Percentiles rank a stretch among this genome's conserved stretches.
These are phyloP conservation scores for Lophiostoma macrostomum DNA, from an alignment of 495 filamentous ascomycete genomes.

Conservation along the genomic window DNA sequence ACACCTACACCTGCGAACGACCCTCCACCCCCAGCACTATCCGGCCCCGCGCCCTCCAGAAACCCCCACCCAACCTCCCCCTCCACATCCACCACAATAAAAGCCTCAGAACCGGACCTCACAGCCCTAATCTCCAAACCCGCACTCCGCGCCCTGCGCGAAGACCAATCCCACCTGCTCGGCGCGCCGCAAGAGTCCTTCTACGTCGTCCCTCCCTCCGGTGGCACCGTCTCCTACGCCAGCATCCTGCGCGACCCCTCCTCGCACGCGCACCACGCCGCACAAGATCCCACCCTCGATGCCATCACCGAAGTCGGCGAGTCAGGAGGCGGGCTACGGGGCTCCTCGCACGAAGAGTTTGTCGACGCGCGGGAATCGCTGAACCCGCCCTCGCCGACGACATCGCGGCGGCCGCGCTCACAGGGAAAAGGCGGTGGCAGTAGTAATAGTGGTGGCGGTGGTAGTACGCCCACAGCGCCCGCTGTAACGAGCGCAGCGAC, in stretches of 20 bases:
- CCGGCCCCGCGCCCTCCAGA: too few relatives aligned
- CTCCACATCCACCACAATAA: constrained; percentile 25
- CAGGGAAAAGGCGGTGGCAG: not conserved
- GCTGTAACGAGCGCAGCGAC: constrained; percentile 18
- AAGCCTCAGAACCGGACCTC: constrained; percentile 65
- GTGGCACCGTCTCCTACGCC: constrained; percentile 85
- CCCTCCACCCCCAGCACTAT: constrained; percentile 4
- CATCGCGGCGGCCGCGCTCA: constrained; percentile 37
- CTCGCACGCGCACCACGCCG: constrained; percentile 56
- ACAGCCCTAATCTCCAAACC: constrained; percentile 74
- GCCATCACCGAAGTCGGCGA: constrained; percentile 57
- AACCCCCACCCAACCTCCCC: constrained; percentile 6
- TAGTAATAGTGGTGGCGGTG: too few relatives aligned
- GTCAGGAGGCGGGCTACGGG: constrained; percentile 11
- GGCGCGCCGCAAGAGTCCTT: constrained; percentile 69
- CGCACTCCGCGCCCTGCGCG: constrained; percentile 66
- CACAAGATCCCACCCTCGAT: constrained; percentile 41
- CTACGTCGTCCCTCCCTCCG: constrained; percentile 89
- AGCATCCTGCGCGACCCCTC: constrained; percentile 73
- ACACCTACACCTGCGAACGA: constrained; percentile 9
- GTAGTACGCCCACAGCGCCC: not conserved
- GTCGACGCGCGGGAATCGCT: constrained; percentile 80
- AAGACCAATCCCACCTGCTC: constrained; percentile 42
- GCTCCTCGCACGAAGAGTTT: constrained; percentile 54
- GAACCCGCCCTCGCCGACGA: constrained; percentile 46